phyloP scores from a whole-genome alignment of 352 stramenopile genomes.

The Phytophthora litchii region DNA sequence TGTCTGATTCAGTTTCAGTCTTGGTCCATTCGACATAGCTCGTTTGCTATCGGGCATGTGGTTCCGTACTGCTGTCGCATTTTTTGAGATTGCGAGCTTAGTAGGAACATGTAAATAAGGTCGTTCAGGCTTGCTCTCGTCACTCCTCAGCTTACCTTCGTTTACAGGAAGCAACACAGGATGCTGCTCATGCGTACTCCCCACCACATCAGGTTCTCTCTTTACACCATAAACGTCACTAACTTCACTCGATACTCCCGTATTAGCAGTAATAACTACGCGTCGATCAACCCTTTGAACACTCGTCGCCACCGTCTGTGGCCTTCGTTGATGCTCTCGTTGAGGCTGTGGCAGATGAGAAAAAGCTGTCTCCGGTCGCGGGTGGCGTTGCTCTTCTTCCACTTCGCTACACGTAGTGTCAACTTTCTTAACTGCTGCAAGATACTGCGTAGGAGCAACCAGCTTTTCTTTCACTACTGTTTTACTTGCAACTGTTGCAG shows the following conservation, averaged over 20 bases:
- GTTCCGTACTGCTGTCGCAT: background rate
- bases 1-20: background rate
- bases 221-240: background rate
- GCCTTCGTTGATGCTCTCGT: background rate
- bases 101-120: background rate
- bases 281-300: background rate
- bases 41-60: background rate
- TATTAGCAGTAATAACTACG: background rate
- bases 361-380: conserved; percentile 1
- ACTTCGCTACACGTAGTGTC: too few relatives aligned
- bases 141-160: background rate
- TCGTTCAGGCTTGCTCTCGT: background rate
- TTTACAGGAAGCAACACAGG: background rate
- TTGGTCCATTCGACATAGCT: background rate
- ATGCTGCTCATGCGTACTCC: background rate
- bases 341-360: background rate
- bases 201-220: background rate
- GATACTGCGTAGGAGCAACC: too few relatives aligned
- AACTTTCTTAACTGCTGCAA: too few relatives aligned
- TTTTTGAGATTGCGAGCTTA: background rate
- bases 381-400: background rate
- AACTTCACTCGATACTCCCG: background rate
- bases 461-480: background rate
- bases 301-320: background rate
- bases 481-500: background rate